Evolutionary conservation across 1,139 yeast genomes (phyloP).

Genomic region (Diutina ranongensis): DNA sequence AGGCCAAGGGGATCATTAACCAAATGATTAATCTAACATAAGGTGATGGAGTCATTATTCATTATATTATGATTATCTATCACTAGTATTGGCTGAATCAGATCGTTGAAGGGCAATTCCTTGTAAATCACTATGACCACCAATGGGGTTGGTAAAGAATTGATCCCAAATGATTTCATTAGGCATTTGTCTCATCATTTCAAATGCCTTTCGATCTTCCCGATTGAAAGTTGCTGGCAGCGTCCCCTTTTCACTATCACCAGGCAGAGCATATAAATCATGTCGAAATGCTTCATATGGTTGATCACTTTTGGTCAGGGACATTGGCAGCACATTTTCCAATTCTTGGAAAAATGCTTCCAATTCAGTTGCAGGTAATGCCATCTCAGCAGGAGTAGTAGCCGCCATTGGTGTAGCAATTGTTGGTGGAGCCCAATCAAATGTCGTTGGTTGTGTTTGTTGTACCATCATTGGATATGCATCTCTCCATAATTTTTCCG

Average conservation of each 20-base stretch:
- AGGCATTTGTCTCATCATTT: constrained; percentile 55
- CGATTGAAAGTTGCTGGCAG: constrained; percentile 1
- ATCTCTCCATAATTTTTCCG: constrained; percentile 1
- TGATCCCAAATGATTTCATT: constrained; percentile 71
- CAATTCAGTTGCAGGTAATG: constrained; percentile 15
- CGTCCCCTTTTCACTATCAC: background rate
- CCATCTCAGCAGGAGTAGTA: background rate
- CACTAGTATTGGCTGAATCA: background rate
- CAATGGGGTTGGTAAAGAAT: constrained; percentile 32
- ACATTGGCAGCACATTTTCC: constrained; percentile 20
- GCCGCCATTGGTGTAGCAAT: background rate
- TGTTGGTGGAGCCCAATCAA: constrained; percentile 3
- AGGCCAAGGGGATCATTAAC: background rate
- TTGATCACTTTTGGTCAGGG: constrained; percentile 7
- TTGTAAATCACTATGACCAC: background rate
- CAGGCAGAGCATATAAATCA: constrained; percentile 3
- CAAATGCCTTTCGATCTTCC: constrained; percentile 21
- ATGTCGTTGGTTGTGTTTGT: background rate
- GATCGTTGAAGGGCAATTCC: background rate
- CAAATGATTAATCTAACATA: background rate
- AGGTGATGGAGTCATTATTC: background rate
- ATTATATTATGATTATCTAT: too few species aligned
- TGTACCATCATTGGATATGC: constrained; percentile 5
- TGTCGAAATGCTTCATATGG: constrained; percentile 4
- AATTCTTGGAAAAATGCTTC: constrained; percentile 34